Base-by-base conservation (phyloP, 495 filamentous ascomycete species). In the Hyaloscypha bicolor region DNA sequence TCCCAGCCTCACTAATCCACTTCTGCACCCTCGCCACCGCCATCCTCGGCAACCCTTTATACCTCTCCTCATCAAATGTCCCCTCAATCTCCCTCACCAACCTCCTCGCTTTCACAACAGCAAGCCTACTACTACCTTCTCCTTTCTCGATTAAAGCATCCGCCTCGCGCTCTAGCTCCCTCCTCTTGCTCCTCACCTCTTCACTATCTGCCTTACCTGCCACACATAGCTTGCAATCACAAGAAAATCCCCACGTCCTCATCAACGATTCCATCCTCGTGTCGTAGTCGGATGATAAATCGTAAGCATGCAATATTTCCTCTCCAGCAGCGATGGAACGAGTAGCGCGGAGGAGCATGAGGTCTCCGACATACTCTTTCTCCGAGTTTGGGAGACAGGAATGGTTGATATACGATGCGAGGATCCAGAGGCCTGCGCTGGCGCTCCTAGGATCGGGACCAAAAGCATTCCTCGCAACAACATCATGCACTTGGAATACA, bases 331-430 rank as follows among this genome's bases (percentile, higher is more conserved):
- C 70, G 12, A 89, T 74, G 71, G 83, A 74, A 21, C 68, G 66
- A 19, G 75, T 71, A 0, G 86, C 85, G n/a, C 85, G 84, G 30
- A 86, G 67, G 55, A 88, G 76, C 75, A 83, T 81, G 76, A 89
- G 79, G 69, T 88, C 86, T 58, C 86, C 84, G 63, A 87, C 83
- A 72, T 85, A 87, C 25, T 80, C 71, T 35, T 81, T 79, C 4
- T 64, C 55, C 21, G 74, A 71, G 68, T 83, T 87, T 19, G 73
- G 69, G 58, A 79, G 6, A 69, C 85, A 88, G 22, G 78, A 79
- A 67, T 88, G 86, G 68, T 88, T 88, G 48, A 84, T 79, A 74
- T 79, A 83, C 0, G 84, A 84, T 19, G 84, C 83, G 42, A 78
- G 65, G 6, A 76, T 68, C 86, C 87, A 88, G 22, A 88, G 58